phyloP scores from a whole-genome alignment of 768 basidiomycete genomes.

The Termitomyces titanicus region DNA sequence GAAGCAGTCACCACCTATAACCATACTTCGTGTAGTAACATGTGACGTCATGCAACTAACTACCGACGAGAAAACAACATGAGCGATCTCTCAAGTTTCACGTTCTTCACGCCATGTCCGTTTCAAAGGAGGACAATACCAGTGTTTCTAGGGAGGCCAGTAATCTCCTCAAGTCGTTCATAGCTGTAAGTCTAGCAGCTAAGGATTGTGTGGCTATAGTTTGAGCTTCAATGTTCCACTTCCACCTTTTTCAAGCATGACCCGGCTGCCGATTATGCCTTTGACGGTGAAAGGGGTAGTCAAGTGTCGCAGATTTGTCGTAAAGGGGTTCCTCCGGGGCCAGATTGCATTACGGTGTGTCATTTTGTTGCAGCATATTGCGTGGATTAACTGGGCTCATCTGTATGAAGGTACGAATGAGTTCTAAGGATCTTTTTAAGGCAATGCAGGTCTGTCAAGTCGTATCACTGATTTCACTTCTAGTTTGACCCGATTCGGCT shows the following conservation, averaged over 20 bases:
- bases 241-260: conserved; percentile 31
- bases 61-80: no score
- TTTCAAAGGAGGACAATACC: background rate
- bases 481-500: background rate
- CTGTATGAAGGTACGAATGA: conserved; percentile 49
- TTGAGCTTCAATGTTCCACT: background rate
- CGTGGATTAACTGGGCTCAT: background rate
- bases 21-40: no score
- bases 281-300: conserved; percentile 59
- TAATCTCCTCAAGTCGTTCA: conserved; percentile 11
- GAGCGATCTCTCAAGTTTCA: background rate
- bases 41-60: no score
- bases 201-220: background rate
- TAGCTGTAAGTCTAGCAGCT: conserved; percentile 6
- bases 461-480: background rate
- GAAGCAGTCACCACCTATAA: no score
- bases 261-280: conserved; percentile 51
- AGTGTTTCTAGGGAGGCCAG: conserved; percentile 1
- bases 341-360: conserved; percentile 57
- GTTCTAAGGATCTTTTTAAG: conserved; percentile 57
- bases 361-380: background rate
- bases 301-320: conserved; percentile 59
- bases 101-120: background rate
- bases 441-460: conserved; percentile 65
- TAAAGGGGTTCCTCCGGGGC: conserved; percentile 32